Base-by-base conservation (phyloP, 208 protist species). In the Crithidia mellificae region DNA sequence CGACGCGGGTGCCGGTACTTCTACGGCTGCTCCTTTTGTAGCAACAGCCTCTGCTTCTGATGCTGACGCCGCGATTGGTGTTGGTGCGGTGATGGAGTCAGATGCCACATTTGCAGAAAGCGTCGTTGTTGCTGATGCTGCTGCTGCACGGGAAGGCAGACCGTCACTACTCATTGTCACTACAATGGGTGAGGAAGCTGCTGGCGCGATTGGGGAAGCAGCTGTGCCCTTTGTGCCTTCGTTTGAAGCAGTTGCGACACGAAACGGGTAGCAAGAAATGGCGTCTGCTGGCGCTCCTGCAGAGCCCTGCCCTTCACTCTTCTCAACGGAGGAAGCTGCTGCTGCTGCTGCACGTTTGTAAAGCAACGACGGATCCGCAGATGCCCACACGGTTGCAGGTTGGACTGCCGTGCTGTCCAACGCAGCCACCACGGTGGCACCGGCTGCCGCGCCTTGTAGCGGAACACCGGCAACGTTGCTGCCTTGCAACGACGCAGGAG, bases 101-200 rank as follows among this genome's bases (percentile, higher is more conserved):
- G 36, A 24, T n/a, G 25, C 25, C n/a, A 41, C n/a, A 12, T 12
- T 29, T 2, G 1, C 57, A n/a, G 34, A 27, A 22, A 15, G 6
- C 4, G n/a, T 20, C 4, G 53, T 34, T 17, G 8, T 25, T 6
- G 53, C 34, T 1, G 30, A 34, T 30, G 20, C 6, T 1, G 17
- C 20, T 2, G 22, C 3, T 51, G 22, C 34, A 29, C 46, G 5
- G 14, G 47, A 20, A 2, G 43, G 63, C 43, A 39, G 25, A 11
- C 39, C 46, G n/a, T 76, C 70, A 29, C 55, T 66, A 54, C 70
- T 76, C 70, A 76, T 76, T 6, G 70, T 56, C 5, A 76, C 70
- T 44, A 66, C 19, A 25, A 76, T 70, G 32, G 63, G 59, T 1
- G 59, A 19, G 2, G 63, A 22, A 32, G 52, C 19, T 1, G 39